A percentile compares a stretch with the other conserved stretches of the same genome.
These are phyloP conservation scores for Pyrus hybrid DNA, from an alignment of 331 rosid genomes.

Conservation along the genomic window DNA sequence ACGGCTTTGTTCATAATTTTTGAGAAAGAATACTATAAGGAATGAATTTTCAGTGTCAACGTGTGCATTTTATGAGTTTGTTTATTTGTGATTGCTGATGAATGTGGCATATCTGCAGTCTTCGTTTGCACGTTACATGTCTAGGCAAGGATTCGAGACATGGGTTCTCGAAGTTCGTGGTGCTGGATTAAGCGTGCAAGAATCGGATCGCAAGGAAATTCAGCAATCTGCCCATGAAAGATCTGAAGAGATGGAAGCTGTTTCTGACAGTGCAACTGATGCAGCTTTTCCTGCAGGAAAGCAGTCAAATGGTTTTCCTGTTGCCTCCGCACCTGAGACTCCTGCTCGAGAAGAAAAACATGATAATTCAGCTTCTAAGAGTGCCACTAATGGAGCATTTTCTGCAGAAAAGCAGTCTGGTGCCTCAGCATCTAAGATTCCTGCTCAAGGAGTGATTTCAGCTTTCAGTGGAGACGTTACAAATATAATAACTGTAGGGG, in stretches of 20 bases:
- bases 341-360: constrained; percentile 29
- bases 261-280: constrained; percentile 33
- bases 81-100: background rate
- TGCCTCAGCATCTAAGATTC: constrained; percentile 28
- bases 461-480: constrained; percentile 27
- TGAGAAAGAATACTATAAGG: background rate
- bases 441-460: constrained; percentile 23
- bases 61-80: background rate
- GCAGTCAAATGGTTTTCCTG: constrained; percentile 31
- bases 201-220: constrained; percentile 41
- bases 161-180: constrained; percentile 98
- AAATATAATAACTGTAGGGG: constrained; percentile 55
- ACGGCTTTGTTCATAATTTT: background rate
- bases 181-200: constrained; percentile 78
- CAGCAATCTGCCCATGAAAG: constrained; percentile 47
- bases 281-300: constrained; percentile 34
- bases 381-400: constrained; percentile 34
- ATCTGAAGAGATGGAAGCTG: constrained; percentile 71
- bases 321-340: constrained; percentile 29
- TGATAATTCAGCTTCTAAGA: constrained; percentile 27
- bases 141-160: constrained; percentile 85
- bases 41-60: background rate
- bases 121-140: constrained; percentile 95
- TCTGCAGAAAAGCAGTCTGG: constrained; percentile 29
- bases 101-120: constrained; percentile 45